phyloP scores from a whole-genome alignment of 2,329 filamentous ascomycete genomes.

The Cercospora zeae-maydis region DNA sequence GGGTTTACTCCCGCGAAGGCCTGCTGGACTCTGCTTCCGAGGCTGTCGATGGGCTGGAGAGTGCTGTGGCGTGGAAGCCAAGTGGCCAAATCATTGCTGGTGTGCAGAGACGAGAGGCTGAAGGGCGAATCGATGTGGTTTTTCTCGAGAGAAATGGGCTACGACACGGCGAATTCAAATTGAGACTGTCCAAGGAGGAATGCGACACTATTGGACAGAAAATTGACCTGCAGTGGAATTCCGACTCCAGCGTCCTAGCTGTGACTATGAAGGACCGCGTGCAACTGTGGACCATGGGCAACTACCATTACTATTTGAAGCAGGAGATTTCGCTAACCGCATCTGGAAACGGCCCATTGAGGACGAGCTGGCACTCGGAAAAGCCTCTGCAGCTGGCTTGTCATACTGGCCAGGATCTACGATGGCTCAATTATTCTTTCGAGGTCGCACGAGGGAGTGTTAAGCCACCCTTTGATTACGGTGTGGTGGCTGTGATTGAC shows the following conservation, averaged over 20 bases:
- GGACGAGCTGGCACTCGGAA: conserved; percentile 73
- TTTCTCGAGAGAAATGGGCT: conserved; percentile 98
- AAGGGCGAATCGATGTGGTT: conserved; percentile 64
- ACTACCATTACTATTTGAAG: conserved; percentile 98
- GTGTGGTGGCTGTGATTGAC: conserved; percentile 72
- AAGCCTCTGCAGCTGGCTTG: conserved; percentile 65
- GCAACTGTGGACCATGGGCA: conserved; percentile 96
- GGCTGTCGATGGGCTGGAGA: conserved; percentile 87
- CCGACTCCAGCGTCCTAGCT: conserved; percentile 85
- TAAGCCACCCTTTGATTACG: conserved; percentile 54
- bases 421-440: conserved; percentile 62
- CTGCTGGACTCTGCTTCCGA: conserved; percentile 90
- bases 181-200: conserved; percentile 63
- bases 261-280: conserved; percentile 69
- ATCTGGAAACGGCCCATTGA: conserved; percentile 13
- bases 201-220: conserved; percentile 53
- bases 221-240: conserved; percentile 78
- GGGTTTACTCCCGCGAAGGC: conserved; percentile 87
- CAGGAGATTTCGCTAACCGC: conserved; percentile 62
- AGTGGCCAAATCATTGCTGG: conserved; percentile 87
- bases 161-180: conserved; percentile 88
- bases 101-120: conserved; percentile 66
- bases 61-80: conserved; percentile 84
- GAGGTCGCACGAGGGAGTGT: conserved; percentile 66
- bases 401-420: conserved; percentile 14